Base-by-base conservation (phyloP, 257 asterid genomes). In the Solanum pennellii region DNA sequence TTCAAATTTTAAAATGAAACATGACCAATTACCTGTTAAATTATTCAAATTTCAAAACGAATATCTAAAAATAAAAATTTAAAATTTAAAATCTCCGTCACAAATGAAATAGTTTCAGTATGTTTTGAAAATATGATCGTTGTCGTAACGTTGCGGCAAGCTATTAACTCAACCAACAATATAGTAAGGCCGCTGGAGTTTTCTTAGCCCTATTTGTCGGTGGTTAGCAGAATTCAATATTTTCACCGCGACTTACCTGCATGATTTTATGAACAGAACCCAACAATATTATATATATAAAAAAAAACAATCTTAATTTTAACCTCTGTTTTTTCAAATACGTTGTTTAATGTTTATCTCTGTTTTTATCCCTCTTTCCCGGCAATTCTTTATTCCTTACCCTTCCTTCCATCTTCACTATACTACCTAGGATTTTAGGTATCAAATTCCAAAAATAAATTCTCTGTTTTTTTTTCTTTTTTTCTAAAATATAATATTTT, bases 131-230 rank as follows among this genome's bases (percentile, higher is more conserved):
- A 80, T 66, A 69, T 39, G 44, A 69, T 12, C 66, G 31, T 84
- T 84, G 62, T 84, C 66, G 65, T 66, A 66, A 66, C 80, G 87
- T 10, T 65, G 80, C 39, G 65, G 87, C 59, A 84, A 27, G 45
- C 31, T 6, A 90, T 73, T 69, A 56, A 93, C 94, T 94, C 91
- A n/a, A 7, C 91, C 88, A 45, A 79, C 41, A 91, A 91, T 89
- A 91, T 29, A 14, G 76, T 33, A 12, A 25, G 41, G 92, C 94
- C 91, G 93, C 95, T 93, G 10, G 89, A 87, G 92, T 42, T 88
- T 82, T 88, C 82, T 72, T 77, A 66, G 87, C 88, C 87, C 80
- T 74, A 16, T 87, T 65, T 87, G 95, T 92, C 94, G 95, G 96
- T 88, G 80, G 91, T 29, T 92, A 93, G 86, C 90, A 89, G 21